Base-by-base conservation (phyloP, 2,329 filamentous ascomycete species). In the Arthrocladium fulminans region DNA sequence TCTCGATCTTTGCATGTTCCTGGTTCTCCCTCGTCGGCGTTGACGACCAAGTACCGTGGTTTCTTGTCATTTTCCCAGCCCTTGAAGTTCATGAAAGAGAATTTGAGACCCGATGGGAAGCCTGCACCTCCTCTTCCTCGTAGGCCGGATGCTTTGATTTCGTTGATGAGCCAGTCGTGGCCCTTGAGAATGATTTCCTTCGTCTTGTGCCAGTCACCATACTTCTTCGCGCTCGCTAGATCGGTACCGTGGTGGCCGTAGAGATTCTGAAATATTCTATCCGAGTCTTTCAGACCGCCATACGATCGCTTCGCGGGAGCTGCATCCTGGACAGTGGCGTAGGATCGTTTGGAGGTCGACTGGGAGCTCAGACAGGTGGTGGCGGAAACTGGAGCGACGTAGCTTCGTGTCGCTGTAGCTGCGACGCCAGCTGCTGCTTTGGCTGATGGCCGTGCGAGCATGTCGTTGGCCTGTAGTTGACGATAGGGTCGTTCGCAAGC, bases 11-110 rank as follows among this genome's bases (percentile, higher is more conserved):
- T 98, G 83, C 92, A 98, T 47, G 92, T 98, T 68, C 92, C 92
- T 24, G 92, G 92, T 72, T 98, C 92, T 63, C 92, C 92, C 74
- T 98, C 92, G 68, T 98, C 92, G 59, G 92, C 92, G 65, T 98
- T 98, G 73, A 98, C 88, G 53, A 98, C 90, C 48, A 98, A 76
- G 66, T 98, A 98, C 63, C 92, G 83, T 57, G 92, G 92, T 72
- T 94, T 94, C 61, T 71, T 84, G 68, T 97, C 92, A 73, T 98
- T 94, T 63, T 98, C 90, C 92, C 92, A 98, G 62, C 88, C 92
- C 73, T 96, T 96, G 77, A 90, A 89, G 77, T 98, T 98, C 92
- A 98, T 98, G 72, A 98, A 98, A 43, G 89, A 96, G 86, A 92
- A 98, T 89, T 98, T 98, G 76, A 98, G 75, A 55, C 92, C 92